Conservation (phyloP, 2,329 filamentous ascomycete species). For the Clarireedia homoeocarpa region DNA sequence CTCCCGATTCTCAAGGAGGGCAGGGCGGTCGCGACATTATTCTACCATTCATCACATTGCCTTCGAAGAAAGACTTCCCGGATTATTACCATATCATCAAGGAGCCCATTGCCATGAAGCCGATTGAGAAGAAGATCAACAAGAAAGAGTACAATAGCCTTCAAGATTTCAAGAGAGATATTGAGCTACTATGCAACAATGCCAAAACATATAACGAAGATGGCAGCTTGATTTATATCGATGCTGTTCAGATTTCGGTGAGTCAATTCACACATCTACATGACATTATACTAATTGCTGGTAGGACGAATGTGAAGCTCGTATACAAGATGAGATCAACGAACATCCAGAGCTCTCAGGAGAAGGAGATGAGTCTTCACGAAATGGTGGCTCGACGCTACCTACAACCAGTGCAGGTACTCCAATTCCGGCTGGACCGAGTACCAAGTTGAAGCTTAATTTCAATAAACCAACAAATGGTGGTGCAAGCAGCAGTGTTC, state of each 20-base stretch:
- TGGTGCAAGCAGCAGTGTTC: constrained; percentile 33
- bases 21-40: constrained; percentile 73
- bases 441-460: constrained; percentile 57
- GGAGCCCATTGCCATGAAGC: constrained; percentile 91
- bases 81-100: constrained; percentile 95
- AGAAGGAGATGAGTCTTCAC: constrained; percentile 40
- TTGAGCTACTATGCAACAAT: constrained; percentile 79
- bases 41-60: constrained; percentile 86
- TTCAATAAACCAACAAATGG: constrained; percentile 38
- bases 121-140: constrained; percentile 92
- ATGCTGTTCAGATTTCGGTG: constrained; percentile 91
- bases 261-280: constrained; percentile 29
- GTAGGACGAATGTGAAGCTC: constrained; percentile 49
- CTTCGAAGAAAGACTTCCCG: constrained; percentile 80
- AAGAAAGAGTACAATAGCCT: constrained; percentile 84
- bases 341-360: constrained; percentile 45
- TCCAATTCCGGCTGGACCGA: constrained; percentile 48
- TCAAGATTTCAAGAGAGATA: constrained; percentile 73
- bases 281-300: constrained; percentile 29
- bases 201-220: constrained; percentile 97
- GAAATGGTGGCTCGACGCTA: constrained; percentile 32
- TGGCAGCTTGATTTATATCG: constrained; percentile 80
- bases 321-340: constrained; percentile 45
- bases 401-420: constrained; percentile 55
- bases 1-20: constrained; percentile 34